phyloP scores from a whole-genome alignment of 176 grass and related monocot species.

The Cocos nucifera region DNA sequence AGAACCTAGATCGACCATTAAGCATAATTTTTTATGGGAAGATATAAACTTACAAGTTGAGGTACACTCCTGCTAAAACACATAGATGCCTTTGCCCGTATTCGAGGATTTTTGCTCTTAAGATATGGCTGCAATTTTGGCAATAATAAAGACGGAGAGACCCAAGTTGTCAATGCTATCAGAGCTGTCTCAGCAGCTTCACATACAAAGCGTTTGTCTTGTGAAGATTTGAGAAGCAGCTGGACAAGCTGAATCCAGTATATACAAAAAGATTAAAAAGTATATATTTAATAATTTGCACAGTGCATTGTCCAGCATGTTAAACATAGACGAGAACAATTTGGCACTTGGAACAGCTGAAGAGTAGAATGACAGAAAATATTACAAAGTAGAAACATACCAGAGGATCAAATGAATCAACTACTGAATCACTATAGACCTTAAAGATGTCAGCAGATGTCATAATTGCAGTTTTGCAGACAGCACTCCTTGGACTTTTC shows the following conservation, averaged over 20 bases:
- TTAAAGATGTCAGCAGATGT: slow-evolving; percentile 89
- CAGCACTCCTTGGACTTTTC: slow-evolving; percentile 96
- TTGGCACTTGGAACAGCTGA: no score
- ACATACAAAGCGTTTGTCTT: slow-evolving; percentile 99
- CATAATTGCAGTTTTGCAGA: slow-evolving; percentile 95
- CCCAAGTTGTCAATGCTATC: slow-evolving; percentile 66
- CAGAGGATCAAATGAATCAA: slow-evolving; percentile 74
- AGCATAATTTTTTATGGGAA: no score
- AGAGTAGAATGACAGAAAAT: no score
- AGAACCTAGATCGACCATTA: no score
- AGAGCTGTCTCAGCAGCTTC: slow-evolving; percentile 84
- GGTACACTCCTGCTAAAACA: slow-evolving; percentile 85
- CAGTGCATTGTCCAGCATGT: no score
- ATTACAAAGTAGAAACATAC: slow-evolving; percentile 24
- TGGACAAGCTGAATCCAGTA: slow-evolving; percentile 59
- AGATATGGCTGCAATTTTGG: slow-evolving; percentile 78
- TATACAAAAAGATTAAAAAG: no score
- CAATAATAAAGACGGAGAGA: slow-evolving; percentile 57
- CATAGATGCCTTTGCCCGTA: slow-evolving; percentile 89
- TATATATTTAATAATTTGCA: no score
- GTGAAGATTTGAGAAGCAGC: slow-evolving; percentile 85
- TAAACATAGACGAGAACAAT: no score
- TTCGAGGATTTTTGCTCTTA: slow-evolving; percentile 77
- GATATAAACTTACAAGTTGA: slow-evolving; percentile 59
- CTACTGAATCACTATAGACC: slow-evolving; percentile 56